These are phyloP conservation scores for Hyaloscypha hepaticicola DNA, from an alignment of 495 filamentous ascomycete species.

Conservation along the genomic window DNA sequence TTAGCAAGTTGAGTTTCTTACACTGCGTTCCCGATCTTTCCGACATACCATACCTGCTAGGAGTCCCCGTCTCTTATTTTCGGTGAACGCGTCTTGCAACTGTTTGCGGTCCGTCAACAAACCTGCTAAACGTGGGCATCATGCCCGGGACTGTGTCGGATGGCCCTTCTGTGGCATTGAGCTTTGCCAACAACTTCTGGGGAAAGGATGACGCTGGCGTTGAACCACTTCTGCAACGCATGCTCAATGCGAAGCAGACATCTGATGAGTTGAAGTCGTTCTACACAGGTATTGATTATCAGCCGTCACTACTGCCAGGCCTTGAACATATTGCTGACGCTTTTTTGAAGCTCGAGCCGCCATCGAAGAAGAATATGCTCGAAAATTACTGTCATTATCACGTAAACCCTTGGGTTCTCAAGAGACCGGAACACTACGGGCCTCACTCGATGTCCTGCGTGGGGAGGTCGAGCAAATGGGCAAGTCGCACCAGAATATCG, in stretches of 20 bases:
- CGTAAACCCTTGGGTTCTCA: constrained; percentile 88
- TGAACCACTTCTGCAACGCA: constrained; percentile 86
- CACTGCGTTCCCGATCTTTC: not conserved
- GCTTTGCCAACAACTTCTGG: constrained; percentile 98
- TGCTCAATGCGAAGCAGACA: constrained; percentile 93
- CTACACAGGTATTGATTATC: constrained; percentile 64
- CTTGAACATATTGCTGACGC: not conserved
- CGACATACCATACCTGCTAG: not conserved
- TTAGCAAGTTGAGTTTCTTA: not conserved
- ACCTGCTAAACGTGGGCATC: constrained; percentile 5
- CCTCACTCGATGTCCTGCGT: constrained; percentile 82
- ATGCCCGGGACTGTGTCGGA: constrained; percentile 36
- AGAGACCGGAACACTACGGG: constrained; percentile 79
- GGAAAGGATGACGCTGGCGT: constrained; percentile 98
- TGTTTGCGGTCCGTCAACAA: constrained; percentile 14
- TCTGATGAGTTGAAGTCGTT: constrained; percentile 93
- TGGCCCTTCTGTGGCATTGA: constrained; percentile 47
- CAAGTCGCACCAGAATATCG: constrained; percentile 87
- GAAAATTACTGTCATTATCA: constrained; percentile 81
- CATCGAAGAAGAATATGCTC: constrained; percentile 97
- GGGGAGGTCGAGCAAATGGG: constrained; percentile 93
- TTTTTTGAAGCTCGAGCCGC: constrained; percentile 69
- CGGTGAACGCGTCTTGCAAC: not conserved
- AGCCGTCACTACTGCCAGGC: not conserved
- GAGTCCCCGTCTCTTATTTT: not conserved